Conservation (phyloP, 257 asterid species). For the Fraxinus pennsylvanica region DNA sequence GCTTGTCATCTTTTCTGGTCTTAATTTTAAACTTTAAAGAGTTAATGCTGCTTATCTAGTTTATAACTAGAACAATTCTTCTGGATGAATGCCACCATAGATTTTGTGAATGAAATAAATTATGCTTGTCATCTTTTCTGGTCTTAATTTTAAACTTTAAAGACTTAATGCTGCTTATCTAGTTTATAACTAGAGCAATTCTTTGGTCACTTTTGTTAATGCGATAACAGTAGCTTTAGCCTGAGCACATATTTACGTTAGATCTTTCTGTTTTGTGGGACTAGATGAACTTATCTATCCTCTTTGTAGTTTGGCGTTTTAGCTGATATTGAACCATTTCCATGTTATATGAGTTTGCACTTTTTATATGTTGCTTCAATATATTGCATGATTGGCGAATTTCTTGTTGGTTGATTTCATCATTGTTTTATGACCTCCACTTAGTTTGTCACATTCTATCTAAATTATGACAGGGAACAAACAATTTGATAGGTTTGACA, state of each 20-base stretch:
- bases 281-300: background rate
- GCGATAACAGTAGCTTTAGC: background rate
- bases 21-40: background rate
- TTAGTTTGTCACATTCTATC: background rate
- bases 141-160: background rate
- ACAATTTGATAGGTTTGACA: conserved; percentile 17
- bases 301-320: background rate
- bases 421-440: background rate
- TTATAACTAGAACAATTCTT: background rate
- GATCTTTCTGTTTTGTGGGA: background rate
- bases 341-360: background rate
- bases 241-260: background rate
- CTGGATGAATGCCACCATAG: background rate
- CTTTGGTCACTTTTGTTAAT: background rate
- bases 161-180: conserved; percentile 2
- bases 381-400: conserved; percentile 3
- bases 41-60: conserved; percentile 2
- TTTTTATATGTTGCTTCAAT: background rate
- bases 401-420: background rate
- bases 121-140: conserved; percentile 4
- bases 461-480: background rate
- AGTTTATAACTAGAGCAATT: background rate
- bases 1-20: conserved; percentile 4
- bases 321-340: background rate
- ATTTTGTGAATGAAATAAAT: background rate